These are phyloP conservation scores for Stentor coeruleus DNA, from an alignment of 73 alveolate genomes.

Conservation along the genomic window DNA sequence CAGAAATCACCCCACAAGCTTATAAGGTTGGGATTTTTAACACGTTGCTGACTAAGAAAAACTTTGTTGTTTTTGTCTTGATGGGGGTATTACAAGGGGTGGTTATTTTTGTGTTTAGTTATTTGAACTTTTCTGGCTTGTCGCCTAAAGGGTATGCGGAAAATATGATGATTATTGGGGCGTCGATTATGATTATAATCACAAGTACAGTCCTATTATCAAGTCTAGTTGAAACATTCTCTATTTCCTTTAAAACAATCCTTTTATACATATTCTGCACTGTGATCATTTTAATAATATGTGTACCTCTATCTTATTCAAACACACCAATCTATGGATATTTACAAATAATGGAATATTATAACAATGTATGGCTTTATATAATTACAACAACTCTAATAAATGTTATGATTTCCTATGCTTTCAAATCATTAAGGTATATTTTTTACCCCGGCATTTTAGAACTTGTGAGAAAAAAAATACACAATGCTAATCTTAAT, in stretches of 20 bases:
- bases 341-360: not conserved
- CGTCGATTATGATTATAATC: not conserved
- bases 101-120: not conserved
- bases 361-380: not conserved
- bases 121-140: not conserved
- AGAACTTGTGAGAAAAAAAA: not conserved
- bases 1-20: not conserved
- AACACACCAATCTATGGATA: not conserved
- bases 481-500: not conserved
- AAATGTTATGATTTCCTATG: not conserved
- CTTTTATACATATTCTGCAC: not conserved
- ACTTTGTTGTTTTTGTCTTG: not conserved
- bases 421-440: not conserved
- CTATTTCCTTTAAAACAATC: not conserved
- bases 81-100: not conserved
- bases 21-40: not conserved
- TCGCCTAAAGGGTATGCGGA: not conserved
- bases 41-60: not conserved
- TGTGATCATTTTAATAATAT: not conserved
- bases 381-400: not conserved
- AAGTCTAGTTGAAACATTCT: not conserved
- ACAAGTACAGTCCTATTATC: not conserved
- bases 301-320: not conserved
- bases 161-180: not conserved
- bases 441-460: not conserved